Evolutionary conservation across 1,284 basidiomycete genomes (phyloP), one percentile per base, ranked within the genome.

Genomic region (Cutaneotrichosporon arboriforme): DNA sequence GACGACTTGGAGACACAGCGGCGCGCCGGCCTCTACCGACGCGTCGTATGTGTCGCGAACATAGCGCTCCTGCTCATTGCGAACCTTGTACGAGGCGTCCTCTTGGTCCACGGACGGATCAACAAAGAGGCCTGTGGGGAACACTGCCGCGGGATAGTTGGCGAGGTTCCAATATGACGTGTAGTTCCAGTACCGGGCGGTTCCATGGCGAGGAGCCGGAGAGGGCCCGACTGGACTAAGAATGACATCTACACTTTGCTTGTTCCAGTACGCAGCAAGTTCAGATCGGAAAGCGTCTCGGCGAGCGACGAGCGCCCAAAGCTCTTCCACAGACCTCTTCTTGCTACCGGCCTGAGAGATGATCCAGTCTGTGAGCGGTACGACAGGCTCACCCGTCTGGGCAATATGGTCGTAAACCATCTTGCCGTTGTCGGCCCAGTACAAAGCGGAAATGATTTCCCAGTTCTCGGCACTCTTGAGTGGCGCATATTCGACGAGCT

Each of bases 121-220:
- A 10, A 46, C 52, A 46, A 68, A 78, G 49, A 63, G 57, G 0
- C 83, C 80, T 0, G 84, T 84, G 0, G 88, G 88, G 57, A 90
- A 79, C 4, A 82, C 75, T 12, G 81, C 76, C 2, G 81, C 78
- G 0, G 86, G 78, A 62, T 83, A 87, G 66, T 89, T 86, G 26
- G 86, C 77, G 4, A 78, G 67, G 65, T 88, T 89, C 80, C 81
- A 87, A 40, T 82, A 60, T 63, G 77, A 77, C 0, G 86, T 87
- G 63, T 86, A 87, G 51, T 61, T 60, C 61, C 68, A 72, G 54
- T 74, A 70, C 51, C 60, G 64, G 23, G 65, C 56, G 1, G 70
- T 72, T 17, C 64, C 63, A 31, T 67, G 57, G 22, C 53, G 60
- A 1, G 67, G 67, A 0, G 73, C 72, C 0, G 71, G 67, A 21